Evolutionary conservation across 768 basidiomycete genomes (phyloP), one percentile per base, ranked within the genome.

Genomic region (Russula vinacea): DNA sequence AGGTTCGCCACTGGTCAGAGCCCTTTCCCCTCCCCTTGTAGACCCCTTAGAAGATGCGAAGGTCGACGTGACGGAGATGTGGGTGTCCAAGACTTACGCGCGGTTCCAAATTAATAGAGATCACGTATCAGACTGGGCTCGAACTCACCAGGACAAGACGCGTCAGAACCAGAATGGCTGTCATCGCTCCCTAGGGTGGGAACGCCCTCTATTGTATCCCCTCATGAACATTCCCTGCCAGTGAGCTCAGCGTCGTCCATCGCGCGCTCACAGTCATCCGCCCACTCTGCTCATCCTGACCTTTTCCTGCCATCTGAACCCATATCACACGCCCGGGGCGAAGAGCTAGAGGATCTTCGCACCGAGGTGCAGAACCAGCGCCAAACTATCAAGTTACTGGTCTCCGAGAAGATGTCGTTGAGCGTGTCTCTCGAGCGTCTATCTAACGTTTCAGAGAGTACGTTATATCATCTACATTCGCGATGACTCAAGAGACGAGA

Each of bases 311-410:
- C 69, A 53, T 47, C 70, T 60, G 57, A 61, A 59, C 53, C 67
- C 13, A 60, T 70, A 58, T 65, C 72, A 35, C 56, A 57, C 22
- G 62, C 62, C 24, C 49, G 64, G 50, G 62, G 54, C 54, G 63
- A 58, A 55, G 74, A 68, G 19, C 58, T 67, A 5, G 69, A 69
- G 5, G 66, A 68, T 32, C 68, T 76, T 59, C 73, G 73, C 19
- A 71, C 74, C 14, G 73, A 74, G 44, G 73, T 80, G 51, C 79
- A 82, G 68, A 86, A 81, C 69, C 87, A 88, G 68, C 85, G 84
- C 64, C 86, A 86, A 69, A 89, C 88, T 0, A 90, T 94, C 62
- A 79, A 87, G 52, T 73, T 89, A n/a, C 78, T 94, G 16, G 89
- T 92, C 33, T 63, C 73, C 2, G 79, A 80, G 67, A 79, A 78